A percentile compares a stretch with the other conserved stretches of the same genome.
phyloP scores from a whole-genome alignment of 768 basidiomycete species.

The Lactarius sanguifluus region DNA sequence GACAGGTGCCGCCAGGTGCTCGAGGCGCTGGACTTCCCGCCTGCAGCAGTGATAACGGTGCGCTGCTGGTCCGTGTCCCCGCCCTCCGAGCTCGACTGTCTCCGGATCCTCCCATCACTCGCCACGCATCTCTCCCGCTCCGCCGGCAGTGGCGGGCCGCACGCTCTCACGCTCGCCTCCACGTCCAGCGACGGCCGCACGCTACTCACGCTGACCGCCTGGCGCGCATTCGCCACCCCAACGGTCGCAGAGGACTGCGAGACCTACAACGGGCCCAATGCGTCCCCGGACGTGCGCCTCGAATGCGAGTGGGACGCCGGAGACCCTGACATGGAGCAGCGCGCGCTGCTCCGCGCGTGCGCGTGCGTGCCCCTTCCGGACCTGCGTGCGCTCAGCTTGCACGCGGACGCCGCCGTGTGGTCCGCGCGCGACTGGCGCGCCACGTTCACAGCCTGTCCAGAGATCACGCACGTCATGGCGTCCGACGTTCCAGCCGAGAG shows the following conservation, averaged over 20 bases:
- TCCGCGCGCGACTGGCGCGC: constrained; percentile 16
- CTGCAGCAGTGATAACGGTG: constrained; percentile 1
- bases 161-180: constrained; percentile 19
- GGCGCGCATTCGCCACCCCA: constrained; percentile 14
- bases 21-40: constrained; percentile 15
- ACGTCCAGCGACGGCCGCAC: constrained; percentile 6
- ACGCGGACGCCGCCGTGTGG: constrained; percentile 19
- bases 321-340: constrained; percentile 17
- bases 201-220: constrained; percentile 12
- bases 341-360: constrained; percentile 13
- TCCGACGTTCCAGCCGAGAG: constrained; percentile 13
- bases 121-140: constrained; percentile 14
- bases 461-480: constrained; percentile 21
- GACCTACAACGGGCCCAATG: constrained; percentile 11
- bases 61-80: constrained; percentile 20
- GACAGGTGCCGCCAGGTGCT: constrained; percentile 19
- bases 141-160: constrained; percentile 1
- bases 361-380: constrained; percentile 13
- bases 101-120: constrained; percentile 22
- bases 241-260: constrained; percentile 18
- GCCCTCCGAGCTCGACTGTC: constrained; percentile 22
- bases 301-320: constrained; percentile 25
- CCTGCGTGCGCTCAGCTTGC: constrained; percentile 11
- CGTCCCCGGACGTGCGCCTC: constrained; percentile 3
- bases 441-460: constrained; percentile 5